These are phyloP conservation scores for Angomonas desouzai DNA, from an alignment of 208 protist genomes.

Conservation along the genomic window DNA sequence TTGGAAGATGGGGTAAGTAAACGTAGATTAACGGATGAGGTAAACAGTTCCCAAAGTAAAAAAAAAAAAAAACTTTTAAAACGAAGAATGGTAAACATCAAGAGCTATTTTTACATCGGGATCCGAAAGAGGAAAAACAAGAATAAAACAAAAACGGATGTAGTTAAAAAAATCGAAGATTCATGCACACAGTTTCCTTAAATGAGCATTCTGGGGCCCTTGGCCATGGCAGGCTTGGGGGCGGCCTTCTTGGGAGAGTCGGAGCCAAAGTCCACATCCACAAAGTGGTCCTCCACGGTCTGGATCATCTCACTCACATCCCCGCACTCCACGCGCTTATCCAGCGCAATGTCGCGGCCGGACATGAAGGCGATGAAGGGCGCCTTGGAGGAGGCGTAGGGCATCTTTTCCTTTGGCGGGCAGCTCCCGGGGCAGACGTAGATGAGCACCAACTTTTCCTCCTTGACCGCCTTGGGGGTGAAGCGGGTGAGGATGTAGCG, in stretches of 20 bases:
- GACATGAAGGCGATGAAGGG: constrained; percentile 50
- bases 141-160: constrained; percentile 12
- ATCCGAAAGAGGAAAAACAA: constrained; percentile 12
- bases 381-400: constrained; percentile 68
- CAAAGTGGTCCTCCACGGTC: constrained; percentile 43
- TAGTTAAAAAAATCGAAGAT: constrained; percentile 16
- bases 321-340: constrained; percentile 45
- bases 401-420: constrained; percentile 61
- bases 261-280: constrained; percentile 10
- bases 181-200: too few relatives aligned
- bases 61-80: too few relatives aligned
- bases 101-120: too few relatives aligned
- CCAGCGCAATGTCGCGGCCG: constrained; percentile 39
- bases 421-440: constrained; percentile 68
- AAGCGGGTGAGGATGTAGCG: constrained; percentile 36
- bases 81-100: too few relatives aligned
- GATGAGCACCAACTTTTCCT: constrained; percentile 40
- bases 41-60: too few relatives aligned
- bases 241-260: constrained; percentile 7
- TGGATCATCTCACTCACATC: constrained; percentile 32
- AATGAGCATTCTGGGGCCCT: constrained; percentile 65
- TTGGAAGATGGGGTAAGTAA: too few relatives aligned
- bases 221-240: constrained; percentile 13
- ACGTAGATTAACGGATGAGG: too few relatives aligned
- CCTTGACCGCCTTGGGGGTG: constrained; percentile 18